These are phyloP conservation scores for Cercophora samala DNA, from an alignment of 495 filamentous ascomycete species.

Conservation along the genomic window DNA sequence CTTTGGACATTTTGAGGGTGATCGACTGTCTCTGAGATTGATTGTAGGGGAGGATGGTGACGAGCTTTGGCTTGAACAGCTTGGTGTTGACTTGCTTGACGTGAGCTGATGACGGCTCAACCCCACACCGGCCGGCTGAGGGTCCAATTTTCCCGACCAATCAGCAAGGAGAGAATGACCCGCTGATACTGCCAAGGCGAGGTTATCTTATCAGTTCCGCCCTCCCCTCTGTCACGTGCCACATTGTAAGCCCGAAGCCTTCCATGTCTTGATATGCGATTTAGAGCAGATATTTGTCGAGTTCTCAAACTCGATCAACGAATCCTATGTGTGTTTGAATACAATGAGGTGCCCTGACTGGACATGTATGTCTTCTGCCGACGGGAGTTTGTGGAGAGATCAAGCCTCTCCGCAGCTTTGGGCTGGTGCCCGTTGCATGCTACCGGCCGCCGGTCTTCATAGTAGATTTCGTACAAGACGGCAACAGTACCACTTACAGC, in stretches of 20 bases:
- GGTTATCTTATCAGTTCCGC: not conserved
- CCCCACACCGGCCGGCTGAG: not conserved
- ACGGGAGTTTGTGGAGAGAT: no score
- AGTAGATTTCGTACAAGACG: not conserved
- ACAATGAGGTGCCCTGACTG: no score
- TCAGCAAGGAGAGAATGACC: not conserved
- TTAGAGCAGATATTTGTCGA: not conserved
- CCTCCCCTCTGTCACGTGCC: not conserved
- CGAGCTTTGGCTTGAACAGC: not conserved
- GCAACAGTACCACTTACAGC: not conserved
- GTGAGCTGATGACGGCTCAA: constrained; percentile 4
- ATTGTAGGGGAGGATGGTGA: not conserved
- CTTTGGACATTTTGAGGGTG: constrained; percentile 29
- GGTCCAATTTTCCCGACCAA: not conserved
- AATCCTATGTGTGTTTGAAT: not conserved
- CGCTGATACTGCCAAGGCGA: not conserved
- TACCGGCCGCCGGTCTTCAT: not conserved
- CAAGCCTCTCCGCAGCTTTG: not conserved
- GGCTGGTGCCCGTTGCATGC: not conserved
- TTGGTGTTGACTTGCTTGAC: not conserved
- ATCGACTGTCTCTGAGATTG: constrained; percentile 11
- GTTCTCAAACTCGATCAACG: not conserved
- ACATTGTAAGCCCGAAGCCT: not conserved
- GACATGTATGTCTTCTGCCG: no score
- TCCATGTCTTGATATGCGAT: no score